phyloP scores from a whole-genome alignment of 768 basidiomycete species.

The Guyanaporus albipodus region DNA sequence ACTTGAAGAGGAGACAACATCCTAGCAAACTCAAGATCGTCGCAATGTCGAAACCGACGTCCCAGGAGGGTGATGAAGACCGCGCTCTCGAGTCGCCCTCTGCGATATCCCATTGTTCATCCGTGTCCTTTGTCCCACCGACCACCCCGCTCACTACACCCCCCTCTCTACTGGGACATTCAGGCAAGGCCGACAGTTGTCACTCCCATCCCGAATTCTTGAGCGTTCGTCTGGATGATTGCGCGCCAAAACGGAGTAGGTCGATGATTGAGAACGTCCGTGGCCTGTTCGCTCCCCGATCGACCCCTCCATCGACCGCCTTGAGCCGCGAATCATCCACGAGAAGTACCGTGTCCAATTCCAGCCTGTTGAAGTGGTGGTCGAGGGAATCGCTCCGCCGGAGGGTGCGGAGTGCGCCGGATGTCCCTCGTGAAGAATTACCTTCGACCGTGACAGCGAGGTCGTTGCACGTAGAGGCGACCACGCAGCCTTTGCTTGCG shows the following conservation, averaged over 20 bases:
- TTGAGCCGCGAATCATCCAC: slow-evolving; percentile 27
- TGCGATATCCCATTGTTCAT: slow-evolving; percentile 38
- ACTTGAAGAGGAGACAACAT: slow-evolving; percentile 17
- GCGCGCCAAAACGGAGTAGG: slow-evolving; percentile 40
- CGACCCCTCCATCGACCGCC: slow-evolving; percentile 37
- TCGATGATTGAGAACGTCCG: slow-evolving; percentile 63
- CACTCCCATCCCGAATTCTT: slow-evolving; percentile 28
- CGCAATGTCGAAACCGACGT: slow-evolving; percentile 16
- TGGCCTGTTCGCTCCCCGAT: slow-evolving; percentile 52
- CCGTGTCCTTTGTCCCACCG: slow-evolving; percentile 28
- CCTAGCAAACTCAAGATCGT: slow-evolving; percentile 30
- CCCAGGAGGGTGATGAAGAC: slow-evolving; percentile 27
- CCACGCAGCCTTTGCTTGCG: slow-evolving; percentile 7
- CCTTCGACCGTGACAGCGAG: slow-evolving; percentile 23
- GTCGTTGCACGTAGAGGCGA: slow-evolving; percentile 21
- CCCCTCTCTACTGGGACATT: slow-evolving; percentile 12
- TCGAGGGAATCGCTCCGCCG: slow-evolving; percentile 46
- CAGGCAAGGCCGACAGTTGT: slow-evolving; percentile 10
- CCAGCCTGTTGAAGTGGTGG: slow-evolving; percentile 46
- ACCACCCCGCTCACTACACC: slow-evolving; percentile 19
- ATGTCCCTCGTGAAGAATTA: slow-evolving; percentile 34
- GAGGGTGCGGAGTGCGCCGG: slow-evolving; percentile 51
- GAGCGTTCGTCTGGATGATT: slow-evolving; percentile 21
- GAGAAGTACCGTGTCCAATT: slow-evolving; percentile 26
- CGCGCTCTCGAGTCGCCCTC: slow-evolving; percentile 32